A percentile compares a stretch with the other conserved stretches of the same genome.
Evolutionary conservation across 192 early-diverging fungal species (phyloP).

Genomic region (Dispira simplex): DNA sequence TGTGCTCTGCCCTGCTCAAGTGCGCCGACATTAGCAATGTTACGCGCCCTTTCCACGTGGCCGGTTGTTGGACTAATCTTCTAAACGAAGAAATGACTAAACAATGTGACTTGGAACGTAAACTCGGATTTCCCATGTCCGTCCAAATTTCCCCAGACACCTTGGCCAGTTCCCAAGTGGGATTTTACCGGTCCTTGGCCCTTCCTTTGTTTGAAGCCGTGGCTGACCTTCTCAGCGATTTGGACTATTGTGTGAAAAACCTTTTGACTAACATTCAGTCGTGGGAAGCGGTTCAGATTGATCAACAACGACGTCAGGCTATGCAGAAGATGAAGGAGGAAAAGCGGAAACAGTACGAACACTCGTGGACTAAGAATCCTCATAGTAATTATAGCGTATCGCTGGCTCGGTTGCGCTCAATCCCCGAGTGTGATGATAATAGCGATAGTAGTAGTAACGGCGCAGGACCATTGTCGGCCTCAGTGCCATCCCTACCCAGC

Average conservation of each 20-base stretch:
- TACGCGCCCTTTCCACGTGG: conserved; percentile 51
- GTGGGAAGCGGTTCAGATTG: conserved; percentile 15
- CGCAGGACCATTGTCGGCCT: no score
- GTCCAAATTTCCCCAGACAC: conserved; percentile 22
- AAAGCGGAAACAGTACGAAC: conserved; percentile 1
- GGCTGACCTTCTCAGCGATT: conserved; percentile 25
- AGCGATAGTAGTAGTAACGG: no score
- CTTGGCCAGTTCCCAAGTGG: conserved; percentile 25
- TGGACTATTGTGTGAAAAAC: conserved; percentile 25
- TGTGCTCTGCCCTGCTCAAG: conserved; percentile 60
- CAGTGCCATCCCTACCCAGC: no score
- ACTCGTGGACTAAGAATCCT: not conserved
- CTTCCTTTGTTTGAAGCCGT: conserved; percentile 29
- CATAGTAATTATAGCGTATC: no score
- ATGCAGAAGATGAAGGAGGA: not conserved
- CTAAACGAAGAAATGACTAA: conserved; percentile 50
- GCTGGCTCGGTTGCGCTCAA: no score
- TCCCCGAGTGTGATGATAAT: no score
- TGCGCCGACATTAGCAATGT: conserved; percentile 73
- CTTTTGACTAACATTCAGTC: conserved; percentile 29
- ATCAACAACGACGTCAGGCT: not conserved
- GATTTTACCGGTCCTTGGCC: conserved; percentile 28
- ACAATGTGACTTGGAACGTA: conserved; percentile 58
- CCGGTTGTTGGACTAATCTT: conserved; percentile 48
- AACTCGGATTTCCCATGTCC: conserved; percentile 38